Evolutionary conservation across 75 land plant species (phyloP).

Genomic region (Azolla pinnata): DNA sequence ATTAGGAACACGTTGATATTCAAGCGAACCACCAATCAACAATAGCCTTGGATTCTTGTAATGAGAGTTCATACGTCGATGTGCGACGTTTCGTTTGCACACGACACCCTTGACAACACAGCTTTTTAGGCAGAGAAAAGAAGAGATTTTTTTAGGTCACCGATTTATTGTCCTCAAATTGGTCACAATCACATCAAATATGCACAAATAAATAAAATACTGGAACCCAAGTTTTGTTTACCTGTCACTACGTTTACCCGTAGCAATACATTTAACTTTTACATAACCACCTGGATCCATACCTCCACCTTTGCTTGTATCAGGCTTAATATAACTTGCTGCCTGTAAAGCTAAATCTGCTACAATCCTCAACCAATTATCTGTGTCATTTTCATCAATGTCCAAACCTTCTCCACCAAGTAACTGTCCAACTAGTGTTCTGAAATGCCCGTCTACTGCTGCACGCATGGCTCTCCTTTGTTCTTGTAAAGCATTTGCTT

Average conservation of each 20-base stretch:
- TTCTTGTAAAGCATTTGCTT: constrained; percentile 44
- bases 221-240: constrained; percentile 13
- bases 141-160: no score
- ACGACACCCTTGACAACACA: constrained; percentile 79
- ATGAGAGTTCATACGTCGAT: constrained; percentile 79
- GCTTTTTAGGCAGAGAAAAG: no score
- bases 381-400: constrained; percentile 45
- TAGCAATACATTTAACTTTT: constrained; percentile 86
- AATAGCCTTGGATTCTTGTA: constrained; percentile 64
- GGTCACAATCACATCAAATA: no score
- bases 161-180: no score
- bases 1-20: constrained; percentile 67
- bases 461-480: constrained; percentile 60
- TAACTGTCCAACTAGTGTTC: constrained; percentile 70
- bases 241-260: constrained; percentile 69
- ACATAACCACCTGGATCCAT: constrained; percentile 98
- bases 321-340: constrained; percentile 82
- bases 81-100: constrained; percentile 80
- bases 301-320: constrained; percentile 67
- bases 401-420: constrained; percentile 60
- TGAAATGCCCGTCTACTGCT: constrained; percentile 79
- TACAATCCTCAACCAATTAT: constrained; percentile 82
- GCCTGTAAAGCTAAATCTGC: constrained; percentile 76
- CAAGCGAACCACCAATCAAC: constrained; percentile 80
- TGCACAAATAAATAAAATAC: no score